A percentile compares a stretch with the other conserved stretches of the same genome.
Evolutionary conservation across 2,329 filamentous ascomycete genomes (phyloP).

Genomic region (Dactylonectria macrodidyma): DNA sequence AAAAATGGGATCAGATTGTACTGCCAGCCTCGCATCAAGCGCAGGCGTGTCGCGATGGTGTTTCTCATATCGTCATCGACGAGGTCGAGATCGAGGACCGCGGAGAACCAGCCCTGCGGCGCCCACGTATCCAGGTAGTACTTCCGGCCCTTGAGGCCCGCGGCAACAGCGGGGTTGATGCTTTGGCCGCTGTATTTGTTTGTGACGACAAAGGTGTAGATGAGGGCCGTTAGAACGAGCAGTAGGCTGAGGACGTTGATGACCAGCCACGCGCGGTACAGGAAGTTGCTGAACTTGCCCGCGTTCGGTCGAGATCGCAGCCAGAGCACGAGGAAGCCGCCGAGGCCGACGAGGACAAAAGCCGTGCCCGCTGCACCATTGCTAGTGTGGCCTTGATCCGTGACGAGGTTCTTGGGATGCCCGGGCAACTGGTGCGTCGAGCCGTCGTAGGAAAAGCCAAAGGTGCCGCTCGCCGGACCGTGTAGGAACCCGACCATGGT

Average conservation of each 20-base stretch:
- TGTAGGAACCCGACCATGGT: constrained; percentile 48
- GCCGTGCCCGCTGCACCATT: constrained; percentile 50
- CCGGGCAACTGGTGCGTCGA: constrained; percentile 35
- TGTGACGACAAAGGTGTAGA: constrained; percentile 49
- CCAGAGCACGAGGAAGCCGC: constrained; percentile 43
- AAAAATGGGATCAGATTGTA: constrained; percentile 50
- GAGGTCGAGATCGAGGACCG: constrained; percentile 43
- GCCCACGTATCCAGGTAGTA: constrained; percentile 46
- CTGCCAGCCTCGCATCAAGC: constrained; percentile 48
- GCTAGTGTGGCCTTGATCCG: constrained; percentile 48
- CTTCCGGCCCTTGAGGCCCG: constrained; percentile 32
- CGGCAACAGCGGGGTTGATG: constrained; percentile 36
- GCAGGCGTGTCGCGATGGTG: constrained; percentile 43
- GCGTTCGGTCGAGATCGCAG: constrained; percentile 35
- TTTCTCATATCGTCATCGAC: constrained; percentile 27
- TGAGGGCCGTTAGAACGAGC: constrained; percentile 42
- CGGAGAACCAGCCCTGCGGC: constrained; percentile 49
- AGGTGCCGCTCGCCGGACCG: constrained; percentile 42
- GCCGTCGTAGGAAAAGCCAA: constrained; percentile 34
- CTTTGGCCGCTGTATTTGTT: constrained; percentile 43
- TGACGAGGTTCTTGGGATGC: constrained; percentile 44
- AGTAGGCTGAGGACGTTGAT: constrained; percentile 42
- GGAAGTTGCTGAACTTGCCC: constrained; percentile 27
- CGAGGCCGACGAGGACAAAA: constrained; percentile 46
- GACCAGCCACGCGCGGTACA: constrained; percentile 45